Percentiles rank a stretch among this genome's conserved stretches.
These are phyloP conservation scores for Coprinopsis sp. DNA, from an alignment of 768 basidiomycete species.

Conservation along the genomic window DNA sequence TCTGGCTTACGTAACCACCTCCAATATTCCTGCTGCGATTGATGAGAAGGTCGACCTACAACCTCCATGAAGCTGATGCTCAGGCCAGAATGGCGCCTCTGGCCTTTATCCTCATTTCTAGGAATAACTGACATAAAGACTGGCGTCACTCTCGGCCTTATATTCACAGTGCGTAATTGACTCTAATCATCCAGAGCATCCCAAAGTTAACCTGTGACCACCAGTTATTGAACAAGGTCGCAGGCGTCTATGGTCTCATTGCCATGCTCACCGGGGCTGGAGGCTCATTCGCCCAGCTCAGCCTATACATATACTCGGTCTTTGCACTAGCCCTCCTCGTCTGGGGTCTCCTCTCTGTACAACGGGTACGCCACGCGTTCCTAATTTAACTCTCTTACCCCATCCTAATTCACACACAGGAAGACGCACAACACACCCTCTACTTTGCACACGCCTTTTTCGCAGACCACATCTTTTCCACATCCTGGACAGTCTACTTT, in stretches of 20 bases:
- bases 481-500: constrained; percentile 91
- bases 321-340: constrained; percentile 71
- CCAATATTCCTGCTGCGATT: constrained; percentile 13
- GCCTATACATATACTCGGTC: constrained; percentile 90
- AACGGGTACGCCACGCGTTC: constrained; percentile 56
- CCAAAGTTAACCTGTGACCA: constrained; percentile 1
- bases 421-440: constrained; percentile 78
- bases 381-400: constrained; percentile 7
- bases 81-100: constrained; percentile 77
- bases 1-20: constrained; percentile 24
- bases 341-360: constrained; percentile 87
- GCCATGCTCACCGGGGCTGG: constrained; percentile 86
- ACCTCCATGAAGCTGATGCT: constrained; percentile 71
- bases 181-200: constrained; percentile 1
- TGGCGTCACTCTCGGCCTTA: constrained; percentile 80
- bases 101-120: constrained; percentile 79
- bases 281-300: constrained; percentile 90
- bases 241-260: constrained; percentile 93
- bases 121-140: constrained; percentile 92
- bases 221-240: constrained; percentile 93
- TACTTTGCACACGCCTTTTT: constrained; percentile 91
- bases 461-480: constrained; percentile 86
- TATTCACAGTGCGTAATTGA: constrained; percentile 71
- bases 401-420: constrained; percentile 48
- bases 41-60: constrained; percentile 9